phyloP scores from a whole-genome alignment of 345 rosid species.

The Xanthoceras sorbifolium region DNA sequence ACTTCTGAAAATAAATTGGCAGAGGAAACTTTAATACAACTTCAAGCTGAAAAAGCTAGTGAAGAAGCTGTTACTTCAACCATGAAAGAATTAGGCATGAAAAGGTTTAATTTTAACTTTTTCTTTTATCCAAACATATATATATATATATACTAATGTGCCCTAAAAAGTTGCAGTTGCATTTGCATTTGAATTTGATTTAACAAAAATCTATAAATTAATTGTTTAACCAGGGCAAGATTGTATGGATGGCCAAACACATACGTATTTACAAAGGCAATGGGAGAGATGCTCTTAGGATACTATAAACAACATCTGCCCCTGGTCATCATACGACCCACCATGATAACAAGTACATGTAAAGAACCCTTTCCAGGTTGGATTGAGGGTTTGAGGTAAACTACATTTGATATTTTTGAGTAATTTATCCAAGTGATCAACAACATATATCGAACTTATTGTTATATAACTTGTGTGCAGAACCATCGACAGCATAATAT shows the following conservation, averaged over 20 bases:
- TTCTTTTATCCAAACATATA: no score
- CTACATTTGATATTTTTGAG: no score
- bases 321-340: constrained; percentile 59
- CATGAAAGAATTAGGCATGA: constrained; percentile 54
- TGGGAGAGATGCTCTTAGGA: constrained; percentile 77
- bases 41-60: constrained; percentile 24
- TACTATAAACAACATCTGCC: constrained; percentile 44
- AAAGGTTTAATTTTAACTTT: constrained; percentile 37
- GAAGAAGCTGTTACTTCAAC: constrained; percentile 30
- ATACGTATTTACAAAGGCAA: constrained; percentile 78
- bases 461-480: constrained; percentile 23
- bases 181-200: no score
- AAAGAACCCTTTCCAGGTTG: constrained; percentile 82
- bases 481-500: constrained; percentile 55
- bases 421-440: background rate
- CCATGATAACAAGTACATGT: constrained; percentile 69
- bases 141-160: no score
- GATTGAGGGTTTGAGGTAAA: constrained; percentile 56
- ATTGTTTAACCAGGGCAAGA: constrained; percentile 47
- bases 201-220: no score
- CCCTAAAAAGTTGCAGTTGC: no score
- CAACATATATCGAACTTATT: background rate
- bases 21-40: constrained; percentile 35
- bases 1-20: constrained; percentile 35
- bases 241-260: constrained; percentile 68